A percentile compares a stretch with the other conserved stretches of the same genome.
phyloP scores from a whole-genome alignment of 1,284 basidiomycete species.

The Mrakiaceae sp. region DNA sequence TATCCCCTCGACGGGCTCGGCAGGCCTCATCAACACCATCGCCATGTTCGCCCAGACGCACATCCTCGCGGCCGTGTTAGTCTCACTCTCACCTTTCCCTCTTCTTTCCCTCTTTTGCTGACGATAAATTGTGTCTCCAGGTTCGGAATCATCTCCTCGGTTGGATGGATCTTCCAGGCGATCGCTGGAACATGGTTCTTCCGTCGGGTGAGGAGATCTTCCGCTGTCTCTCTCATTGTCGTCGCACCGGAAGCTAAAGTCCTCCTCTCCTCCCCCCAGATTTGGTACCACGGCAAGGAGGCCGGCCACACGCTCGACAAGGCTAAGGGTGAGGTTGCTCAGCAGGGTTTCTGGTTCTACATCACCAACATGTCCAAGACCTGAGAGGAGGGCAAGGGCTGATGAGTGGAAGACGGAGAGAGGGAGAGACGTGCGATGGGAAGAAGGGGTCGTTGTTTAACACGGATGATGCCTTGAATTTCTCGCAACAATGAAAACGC shows the following conservation, averaged over 20 bases:
- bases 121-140: constrained; percentile 8
- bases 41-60: constrained; percentile 46
- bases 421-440: no score
- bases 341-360: constrained; percentile 45
- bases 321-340: constrained; percentile 75
- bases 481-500: no score
- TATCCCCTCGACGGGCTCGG: constrained; percentile 67
- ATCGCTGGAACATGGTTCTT: constrained; percentile 16
- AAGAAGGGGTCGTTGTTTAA: no score
- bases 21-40: constrained; percentile 89
- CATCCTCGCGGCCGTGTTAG: constrained; percentile 7
- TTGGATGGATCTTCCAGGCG: constrained; percentile 76
- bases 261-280: constrained; percentile 38
- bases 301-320: constrained; percentile 66
- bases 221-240: background rate
- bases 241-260: background rate
- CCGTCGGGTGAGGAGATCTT: constrained; percentile 9
- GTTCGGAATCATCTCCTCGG: constrained; percentile 64
- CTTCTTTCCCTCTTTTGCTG: constrained; percentile 3
- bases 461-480: no score
- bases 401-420: no score
- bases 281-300: constrained; percentile 70
- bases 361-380: background rate
- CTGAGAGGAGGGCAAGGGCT: background rate
- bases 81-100: background rate